A percentile compares a stretch with the other conserved stretches of the same genome.
phyloP scores from a whole-genome alignment of 2,329 filamentous ascomycete species.

The Paracoccidioides brasiliensis region DNA sequence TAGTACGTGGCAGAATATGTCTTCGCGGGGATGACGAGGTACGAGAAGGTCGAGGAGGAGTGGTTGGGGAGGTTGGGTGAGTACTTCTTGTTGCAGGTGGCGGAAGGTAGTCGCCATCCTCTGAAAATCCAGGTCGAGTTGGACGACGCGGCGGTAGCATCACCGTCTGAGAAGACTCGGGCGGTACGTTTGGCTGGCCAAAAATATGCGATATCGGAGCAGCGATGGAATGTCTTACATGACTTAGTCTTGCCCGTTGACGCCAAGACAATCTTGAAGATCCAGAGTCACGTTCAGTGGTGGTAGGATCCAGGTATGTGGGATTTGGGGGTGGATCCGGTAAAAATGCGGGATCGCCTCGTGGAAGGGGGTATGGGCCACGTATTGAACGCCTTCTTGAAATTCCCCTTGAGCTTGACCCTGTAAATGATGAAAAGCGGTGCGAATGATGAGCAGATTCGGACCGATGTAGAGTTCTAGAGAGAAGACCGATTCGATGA shows the following conservation, averaged over 20 bases:
- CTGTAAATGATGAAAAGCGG: constrained; percentile 30
- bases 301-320: constrained; percentile 16
- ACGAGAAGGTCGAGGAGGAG: constrained; percentile 17
- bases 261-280: constrained; percentile 26
- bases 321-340: constrained; percentile 19
- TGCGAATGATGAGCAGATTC: constrained; percentile 20
- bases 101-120: constrained; percentile 23
- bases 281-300: constrained; percentile 17
- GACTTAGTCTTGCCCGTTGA: constrained; percentile 27
- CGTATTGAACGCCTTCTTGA: constrained; percentile 28
- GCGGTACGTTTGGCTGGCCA: constrained; percentile 21
- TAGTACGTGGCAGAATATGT: constrained; percentile 36
- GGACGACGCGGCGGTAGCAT: constrained; percentile 20
- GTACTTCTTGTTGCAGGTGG: constrained; percentile 22
- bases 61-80: constrained; percentile 17
- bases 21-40: constrained; percentile 24
- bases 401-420: constrained; percentile 27
- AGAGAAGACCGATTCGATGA: constrained; percentile 31
- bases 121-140: constrained; percentile 18
- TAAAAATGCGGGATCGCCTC: constrained; percentile 20
- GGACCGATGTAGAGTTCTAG: constrained; percentile 24
- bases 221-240: constrained; percentile 33
- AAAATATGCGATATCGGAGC: constrained; percentile 33
- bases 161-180: constrained; percentile 13
- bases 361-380: constrained; percentile 28